Conservation (phyloP, 129 eudicot species). For the Ambrosia trifida region DNA sequence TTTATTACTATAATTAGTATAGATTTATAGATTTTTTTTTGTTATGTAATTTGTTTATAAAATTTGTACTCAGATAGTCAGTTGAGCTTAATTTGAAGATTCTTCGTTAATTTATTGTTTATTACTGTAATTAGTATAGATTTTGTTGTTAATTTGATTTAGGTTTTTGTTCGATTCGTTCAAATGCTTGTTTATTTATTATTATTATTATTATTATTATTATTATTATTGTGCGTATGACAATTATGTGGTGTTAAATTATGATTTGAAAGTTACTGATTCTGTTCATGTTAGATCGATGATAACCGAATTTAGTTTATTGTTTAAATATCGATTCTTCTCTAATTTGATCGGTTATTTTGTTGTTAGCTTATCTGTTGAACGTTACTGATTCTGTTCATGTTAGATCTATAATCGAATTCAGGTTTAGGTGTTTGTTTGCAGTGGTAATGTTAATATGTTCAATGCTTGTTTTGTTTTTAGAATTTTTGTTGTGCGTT, state of each 20-base stretch:
- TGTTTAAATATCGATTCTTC: background rate
- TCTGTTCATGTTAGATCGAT: slow-evolving; percentile 23
- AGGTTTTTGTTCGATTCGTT: slow-evolving; percentile 8
- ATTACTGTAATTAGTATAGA: background rate
- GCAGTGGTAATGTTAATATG: too few species aligned
- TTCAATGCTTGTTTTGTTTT: too few species aligned
- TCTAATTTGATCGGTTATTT: too few species aligned
- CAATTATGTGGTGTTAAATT: background rate
- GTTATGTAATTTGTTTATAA: background rate
- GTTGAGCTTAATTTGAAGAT: slow-evolving; percentile 25
- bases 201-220: too few species aligned
- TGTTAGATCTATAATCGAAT: slow-evolving; percentile 17
- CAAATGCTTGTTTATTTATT: slow-evolving; percentile 19
- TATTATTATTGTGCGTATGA: background rate
- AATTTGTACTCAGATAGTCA: slow-evolving; percentile 5
- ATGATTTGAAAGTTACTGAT: background rate
- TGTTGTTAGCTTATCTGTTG: background rate
- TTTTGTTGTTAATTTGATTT: slow-evolving; percentile 21
- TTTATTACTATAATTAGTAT: background rate
- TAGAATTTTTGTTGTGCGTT: too few species aligned
- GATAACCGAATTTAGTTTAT: slow-evolving; percentile 2
- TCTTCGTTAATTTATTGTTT: background rate
- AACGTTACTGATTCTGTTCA: slow-evolving; percentile 15
- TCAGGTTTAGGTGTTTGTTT: background rate
- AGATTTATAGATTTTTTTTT: background rate